phyloP scores from a whole-genome alignment of 2,329 filamentous ascomycete genomes.

The Ophiognomonia clavigignenti-juglandacearum region DNA sequence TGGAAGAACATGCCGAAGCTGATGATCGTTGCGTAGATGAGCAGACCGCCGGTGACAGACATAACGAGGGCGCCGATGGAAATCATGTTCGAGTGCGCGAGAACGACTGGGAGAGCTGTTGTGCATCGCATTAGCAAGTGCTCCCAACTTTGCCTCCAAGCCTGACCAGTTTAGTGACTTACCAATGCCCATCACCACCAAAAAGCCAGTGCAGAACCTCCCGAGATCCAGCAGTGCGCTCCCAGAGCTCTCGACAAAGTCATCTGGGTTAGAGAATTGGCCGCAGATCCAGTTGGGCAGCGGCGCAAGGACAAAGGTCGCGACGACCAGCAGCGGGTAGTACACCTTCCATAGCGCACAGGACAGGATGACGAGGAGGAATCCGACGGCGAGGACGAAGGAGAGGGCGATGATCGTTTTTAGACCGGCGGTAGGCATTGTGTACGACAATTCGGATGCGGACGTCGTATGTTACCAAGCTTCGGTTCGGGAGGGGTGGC shows the following conservation, averaged over 20 bases:
- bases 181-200: conserved; percentile 98
- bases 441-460: conserved; percentile 22
- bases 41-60: conserved; percentile 84
- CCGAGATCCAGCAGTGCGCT: conserved; percentile 89
- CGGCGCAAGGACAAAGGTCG: conserved; percentile 88
- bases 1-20: conserved; percentile 98
- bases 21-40: conserved; percentile 98
- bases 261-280: conserved; percentile 85
- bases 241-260: conserved; percentile 83
- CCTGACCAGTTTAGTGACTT: conserved; percentile 33
- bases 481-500: not conserved
- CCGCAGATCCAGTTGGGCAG: conserved; percentile 95
- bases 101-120: conserved; percentile 77
- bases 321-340: conserved; percentile 91
- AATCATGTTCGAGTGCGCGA: conserved; percentile 85
- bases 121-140: conserved; percentile 12
- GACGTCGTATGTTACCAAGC: conserved; percentile 3
- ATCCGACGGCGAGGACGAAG: conserved; percentile 97
- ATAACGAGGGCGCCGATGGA: conserved; percentile 83
- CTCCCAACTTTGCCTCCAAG: not conserved
- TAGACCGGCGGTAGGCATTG: conserved; percentile 75
- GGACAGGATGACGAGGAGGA: conserved; percentile 97
- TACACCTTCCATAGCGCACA: conserved; percentile 94
- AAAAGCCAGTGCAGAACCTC: conserved; percentile 87
- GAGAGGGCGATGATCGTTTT: conserved; percentile 99